phyloP scores from a whole-genome alignment of 2,329 filamentous ascomycete species.

The Graphilbum sp. region DNA sequence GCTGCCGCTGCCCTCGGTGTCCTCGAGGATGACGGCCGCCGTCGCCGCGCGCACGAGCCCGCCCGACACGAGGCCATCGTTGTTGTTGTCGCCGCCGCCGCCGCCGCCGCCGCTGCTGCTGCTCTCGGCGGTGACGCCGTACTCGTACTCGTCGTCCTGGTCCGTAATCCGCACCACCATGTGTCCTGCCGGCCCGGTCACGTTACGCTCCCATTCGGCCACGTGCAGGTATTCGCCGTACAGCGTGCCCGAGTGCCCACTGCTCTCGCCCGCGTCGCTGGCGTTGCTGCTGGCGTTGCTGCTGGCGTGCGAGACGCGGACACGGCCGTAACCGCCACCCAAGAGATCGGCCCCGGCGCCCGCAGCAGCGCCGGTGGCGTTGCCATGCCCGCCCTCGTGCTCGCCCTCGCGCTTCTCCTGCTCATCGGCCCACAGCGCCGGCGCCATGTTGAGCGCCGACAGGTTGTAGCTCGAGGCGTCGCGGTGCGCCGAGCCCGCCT shows the following conservation, averaged over 20 bases:
- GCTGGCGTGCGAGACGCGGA: neutral
- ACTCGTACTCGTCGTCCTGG: conserved; percentile 23
- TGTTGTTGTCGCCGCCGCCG: conserved; percentile 10
- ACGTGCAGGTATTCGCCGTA: neutral
- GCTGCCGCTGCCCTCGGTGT: conserved; percentile 50
- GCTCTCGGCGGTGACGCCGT: too few species aligned
- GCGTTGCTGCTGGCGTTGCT: neutral
- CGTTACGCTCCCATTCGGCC: conserved; percentile 57
- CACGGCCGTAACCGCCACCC: neutral
- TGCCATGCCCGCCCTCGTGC: neutral
- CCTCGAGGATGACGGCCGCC: conserved; percentile 56
- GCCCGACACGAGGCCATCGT: conserved; percentile 19
- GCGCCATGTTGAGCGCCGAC: conserved; percentile 42
- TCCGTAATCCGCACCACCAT: conserved; percentile 53
- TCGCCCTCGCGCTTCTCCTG: neutral
- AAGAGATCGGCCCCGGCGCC: neutral
- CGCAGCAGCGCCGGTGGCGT: neutral
- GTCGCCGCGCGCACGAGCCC: conserved; percentile 51
- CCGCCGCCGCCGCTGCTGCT: too few species aligned
- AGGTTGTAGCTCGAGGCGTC: conserved; percentile 42
- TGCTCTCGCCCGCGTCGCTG: neutral
- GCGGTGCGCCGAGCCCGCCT: conserved; percentile 27
- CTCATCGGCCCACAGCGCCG: conserved; percentile 42
- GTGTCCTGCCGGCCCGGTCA: conserved; percentile 56
- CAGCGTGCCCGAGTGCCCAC: neutral